phyloP scores from a whole-genome alignment of 73 alveolate genomes.

The Stentor coeruleus region DNA sequence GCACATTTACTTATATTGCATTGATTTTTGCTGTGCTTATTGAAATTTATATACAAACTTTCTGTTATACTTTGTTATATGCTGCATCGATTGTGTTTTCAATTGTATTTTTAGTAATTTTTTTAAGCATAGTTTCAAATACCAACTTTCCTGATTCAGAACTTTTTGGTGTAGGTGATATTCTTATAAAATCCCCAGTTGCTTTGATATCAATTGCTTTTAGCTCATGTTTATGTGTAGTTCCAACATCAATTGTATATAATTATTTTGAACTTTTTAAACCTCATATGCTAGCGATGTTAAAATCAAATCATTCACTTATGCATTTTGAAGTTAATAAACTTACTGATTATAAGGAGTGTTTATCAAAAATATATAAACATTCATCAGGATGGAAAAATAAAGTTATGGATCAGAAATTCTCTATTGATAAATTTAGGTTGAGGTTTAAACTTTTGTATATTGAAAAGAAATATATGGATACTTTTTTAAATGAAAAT shows the following conservation, averaged over 20 bases:
- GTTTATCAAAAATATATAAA: not conserved
- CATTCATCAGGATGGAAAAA: not conserved
- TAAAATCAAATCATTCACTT: not conserved
- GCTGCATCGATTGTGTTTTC: not conserved
- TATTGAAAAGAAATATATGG: not conserved
- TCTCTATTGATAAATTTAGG: not conserved
- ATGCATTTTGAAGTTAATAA: not conserved
- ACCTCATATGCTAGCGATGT: not conserved
- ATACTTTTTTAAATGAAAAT: not conserved
- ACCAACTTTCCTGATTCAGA: conserved; percentile 10
- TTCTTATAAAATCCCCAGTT: not conserved
- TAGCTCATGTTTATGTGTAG: not conserved
- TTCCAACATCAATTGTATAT: not conserved
- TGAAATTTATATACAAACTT: not conserved
- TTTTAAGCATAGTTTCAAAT: not conserved
- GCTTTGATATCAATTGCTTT: not conserved
- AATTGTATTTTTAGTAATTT: not conserved
- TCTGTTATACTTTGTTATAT: not conserved
- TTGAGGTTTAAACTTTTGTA: not conserved
- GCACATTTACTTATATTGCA: not conserved
- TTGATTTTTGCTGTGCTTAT: not conserved
- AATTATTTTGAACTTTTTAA: not conserved
- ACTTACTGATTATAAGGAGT: not conserved
- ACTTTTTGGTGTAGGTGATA: not conserved
- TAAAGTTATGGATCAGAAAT: not conserved